Evolutionary conservation across 805 yeast genomes (phyloP).

Genomic region (Wickerhamiella brachini): DNA sequence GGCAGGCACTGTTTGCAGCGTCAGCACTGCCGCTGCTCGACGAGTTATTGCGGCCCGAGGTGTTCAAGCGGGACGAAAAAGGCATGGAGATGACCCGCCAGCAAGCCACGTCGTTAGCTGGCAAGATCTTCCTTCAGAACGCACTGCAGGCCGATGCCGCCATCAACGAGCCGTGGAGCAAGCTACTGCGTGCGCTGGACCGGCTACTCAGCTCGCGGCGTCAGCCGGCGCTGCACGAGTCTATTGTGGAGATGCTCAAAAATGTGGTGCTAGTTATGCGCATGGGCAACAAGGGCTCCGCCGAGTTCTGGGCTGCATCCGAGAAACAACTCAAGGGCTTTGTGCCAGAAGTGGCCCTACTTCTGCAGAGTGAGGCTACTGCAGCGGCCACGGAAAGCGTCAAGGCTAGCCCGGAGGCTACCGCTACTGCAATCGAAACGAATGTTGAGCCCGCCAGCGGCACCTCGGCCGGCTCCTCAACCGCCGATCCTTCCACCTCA

Average conservation of each 20-base stretch:
- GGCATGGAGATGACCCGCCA: constrained; percentile 56
- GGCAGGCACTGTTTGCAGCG: constrained; percentile 43
- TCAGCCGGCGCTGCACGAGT: constrained; percentile 26
- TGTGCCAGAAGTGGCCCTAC: constrained; percentile 24
- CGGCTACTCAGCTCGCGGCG: constrained; percentile 27
- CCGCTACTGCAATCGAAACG: too few species aligned
- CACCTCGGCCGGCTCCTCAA: neutral
- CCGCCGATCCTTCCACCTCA: neutral
- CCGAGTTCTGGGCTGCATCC: constrained; percentile 26
- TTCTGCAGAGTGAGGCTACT: too few species aligned
- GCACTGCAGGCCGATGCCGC: constrained; percentile 18
- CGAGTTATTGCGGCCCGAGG: constrained; percentile 54
- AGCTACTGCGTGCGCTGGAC: constrained; percentile 27
- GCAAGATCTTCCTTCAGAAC: constrained; percentile 44
- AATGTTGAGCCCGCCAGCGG: constrained; percentile 8
- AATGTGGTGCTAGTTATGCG: constrained; percentile 29
- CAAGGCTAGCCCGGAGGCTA: too few species aligned
- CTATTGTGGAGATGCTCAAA: constrained; percentile 29
- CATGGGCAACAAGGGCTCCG: constrained; percentile 22
- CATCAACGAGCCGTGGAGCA: constrained; percentile 25
- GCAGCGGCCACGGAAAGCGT: too few species aligned
- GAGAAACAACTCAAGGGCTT: constrained; percentile 26
- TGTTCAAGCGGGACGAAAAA: constrained; percentile 40
- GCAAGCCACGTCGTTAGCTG: constrained; percentile 51
- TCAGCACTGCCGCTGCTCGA: constrained; percentile 50